Evolutionary conservation across 495 filamentous ascomycete genomes (phyloP).

Genomic region (Penicillium roqueforti): DNA sequence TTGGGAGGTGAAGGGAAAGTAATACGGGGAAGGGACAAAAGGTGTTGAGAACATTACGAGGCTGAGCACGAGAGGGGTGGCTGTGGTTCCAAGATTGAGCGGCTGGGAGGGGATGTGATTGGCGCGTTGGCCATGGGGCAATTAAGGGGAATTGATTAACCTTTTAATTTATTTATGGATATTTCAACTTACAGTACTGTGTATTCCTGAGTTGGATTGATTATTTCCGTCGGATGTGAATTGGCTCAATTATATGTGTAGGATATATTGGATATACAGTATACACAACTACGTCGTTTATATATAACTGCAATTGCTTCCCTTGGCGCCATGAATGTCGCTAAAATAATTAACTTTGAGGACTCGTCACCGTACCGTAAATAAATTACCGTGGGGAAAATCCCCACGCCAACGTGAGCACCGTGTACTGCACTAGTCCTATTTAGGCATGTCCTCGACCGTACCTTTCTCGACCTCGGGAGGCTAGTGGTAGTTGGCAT

Average conservation of each 20-base stretch:
- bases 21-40: constrained; percentile 1
- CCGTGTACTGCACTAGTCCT: not conserved
- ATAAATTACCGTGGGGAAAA: constrained; percentile 4
- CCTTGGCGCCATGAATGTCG: too few species aligned
- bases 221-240: too few species aligned
- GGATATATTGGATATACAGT: too few species aligned
- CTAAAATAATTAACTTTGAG: constrained; percentile 1
- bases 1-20: constrained; percentile 2
- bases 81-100: constrained; percentile 7
- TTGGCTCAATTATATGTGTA: too few species aligned
- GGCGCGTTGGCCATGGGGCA: not conserved
- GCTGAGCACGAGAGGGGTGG: constrained; percentile 21
- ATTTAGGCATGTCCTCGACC: not conserved
- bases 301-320: too few species aligned
- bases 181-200: too few species aligned
- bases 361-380: constrained; percentile 10
- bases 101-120: not conserved
- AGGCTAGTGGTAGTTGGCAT: constrained; percentile 2
- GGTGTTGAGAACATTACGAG: constrained; percentile 21
- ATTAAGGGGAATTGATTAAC: constrained; percentile 5
- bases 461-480: not conserved
- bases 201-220: too few species aligned
- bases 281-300: too few species aligned
- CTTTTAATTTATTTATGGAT: too few species aligned
- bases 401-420: constrained; percentile 4